phyloP scores from a whole-genome alignment of 2,329 filamentous ascomycete species.

The Penicillium sumatraense region DNA sequence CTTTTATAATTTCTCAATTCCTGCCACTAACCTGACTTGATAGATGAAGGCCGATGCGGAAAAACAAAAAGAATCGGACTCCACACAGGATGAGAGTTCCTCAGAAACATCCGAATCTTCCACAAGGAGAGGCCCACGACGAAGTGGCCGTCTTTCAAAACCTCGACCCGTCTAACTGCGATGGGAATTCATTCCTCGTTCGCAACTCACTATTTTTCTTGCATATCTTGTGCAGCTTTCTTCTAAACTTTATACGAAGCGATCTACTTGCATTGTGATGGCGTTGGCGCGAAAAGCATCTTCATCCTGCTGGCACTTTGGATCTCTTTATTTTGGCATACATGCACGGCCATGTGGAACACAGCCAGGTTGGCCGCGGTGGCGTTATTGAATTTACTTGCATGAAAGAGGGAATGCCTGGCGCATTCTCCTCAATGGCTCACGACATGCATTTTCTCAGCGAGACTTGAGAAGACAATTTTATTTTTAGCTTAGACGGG shows the following conservation, averaged over 20 bases:
- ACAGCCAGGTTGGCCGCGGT: slow-evolving; percentile 10
- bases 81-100: neutral
- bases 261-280: slow-evolving; percentile 27
- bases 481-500: slow-evolving; percentile 8
- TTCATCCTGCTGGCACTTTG: slow-evolving; percentile 10
- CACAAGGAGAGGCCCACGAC: slow-evolving; percentile 14
- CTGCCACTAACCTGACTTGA: neutral
- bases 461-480: slow-evolving; percentile 9
- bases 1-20: neutral
- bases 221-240: slow-evolving; percentile 13
- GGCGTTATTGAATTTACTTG: slow-evolving; percentile 25
- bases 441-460: slow-evolving; percentile 22
- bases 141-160: slow-evolving; percentile 26
- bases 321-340: slow-evolving; percentile 12
- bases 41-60: slow-evolving; percentile 24
- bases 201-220: neutral
- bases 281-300: slow-evolving; percentile 23
- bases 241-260: slow-evolving; percentile 18
- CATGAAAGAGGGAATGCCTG: slow-evolving; percentile 25
- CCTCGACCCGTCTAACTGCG: slow-evolving; percentile 15
- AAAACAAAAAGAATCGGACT: slow-evolving; percentile 17
- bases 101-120: slow-evolving; percentile 14
- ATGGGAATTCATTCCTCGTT: neutral
- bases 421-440: slow-evolving; percentile 21
- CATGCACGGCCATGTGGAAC: slow-evolving; percentile 18